Evolutionary conservation across 257 asterid species (phyloP), one percentile per base, ranked within the genome.

Genomic region (Eustoma russellianum): DNA sequence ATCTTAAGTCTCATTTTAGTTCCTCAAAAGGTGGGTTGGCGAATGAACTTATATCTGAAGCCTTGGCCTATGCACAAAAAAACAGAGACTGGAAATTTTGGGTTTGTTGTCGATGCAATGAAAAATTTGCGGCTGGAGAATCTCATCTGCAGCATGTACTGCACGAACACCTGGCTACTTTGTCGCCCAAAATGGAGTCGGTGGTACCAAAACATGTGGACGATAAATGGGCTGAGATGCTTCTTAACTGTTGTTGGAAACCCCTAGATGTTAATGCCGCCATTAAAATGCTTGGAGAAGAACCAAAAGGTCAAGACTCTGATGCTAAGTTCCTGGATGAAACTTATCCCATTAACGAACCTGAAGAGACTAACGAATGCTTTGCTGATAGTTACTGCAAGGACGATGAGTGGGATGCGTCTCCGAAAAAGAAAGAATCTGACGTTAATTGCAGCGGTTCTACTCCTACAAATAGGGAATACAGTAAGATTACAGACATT

Each of bases 181-280:
- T 82, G 67, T 41, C 65, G 61, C 97, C 95, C 53, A 78, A 82
- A 71, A 66, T 82, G 91, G 86, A 88, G 79, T 74, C 83, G 12
- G 59, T 76, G 46, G 59, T 88, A 63, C 98, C 98, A 18, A 83
- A 79, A 73, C 68, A 19, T 66, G 82, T 92, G 71, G 94, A 85
- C 49, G 71, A 73, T 46, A 83, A 85, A 70, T 88, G 97, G 98
- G 78, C 80, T 24, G 93, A 91, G 67, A 80, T 87, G 94, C 89
- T 92, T 72, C 75, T 88, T 33, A 77, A 76, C 56, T 85, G 86
- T 66, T 57, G 74, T 47, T 92, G 98, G 98, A 88, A 83, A 71
- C 95, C 98, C 2, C 62, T 88, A 56, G 95, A 91, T 18, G 60
- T 82, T 61, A 69, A 56, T 63, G 82, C 82, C 33, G 83, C 92